phyloP scores from a whole-genome alignment of 1,284 basidiomycete species.

The Meripilus lineatus region DNA sequence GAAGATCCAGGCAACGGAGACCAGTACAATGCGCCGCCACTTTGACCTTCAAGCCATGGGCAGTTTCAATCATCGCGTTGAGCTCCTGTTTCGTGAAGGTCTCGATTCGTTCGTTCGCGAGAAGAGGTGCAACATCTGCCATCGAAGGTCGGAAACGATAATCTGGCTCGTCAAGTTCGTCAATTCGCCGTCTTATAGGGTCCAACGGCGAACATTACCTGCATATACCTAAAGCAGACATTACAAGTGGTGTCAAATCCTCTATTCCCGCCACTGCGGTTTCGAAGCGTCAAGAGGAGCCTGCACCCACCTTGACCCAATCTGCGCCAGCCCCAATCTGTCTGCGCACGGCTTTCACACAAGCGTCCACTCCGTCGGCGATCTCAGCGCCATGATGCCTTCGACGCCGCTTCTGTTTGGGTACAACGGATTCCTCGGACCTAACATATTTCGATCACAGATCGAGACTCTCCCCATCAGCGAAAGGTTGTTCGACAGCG shows the following conservation, averaged over 20 bases:
- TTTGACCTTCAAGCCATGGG: constrained; percentile 49
- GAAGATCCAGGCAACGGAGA: constrained; percentile 31
- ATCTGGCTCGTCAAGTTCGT: constrained; percentile 30
- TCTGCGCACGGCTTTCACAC: constrained; percentile 50
- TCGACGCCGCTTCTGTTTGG: constrained; percentile 48
- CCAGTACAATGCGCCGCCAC: constrained; percentile 55
- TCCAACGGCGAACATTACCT: constrained; percentile 36
- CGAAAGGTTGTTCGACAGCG: too few relatives aligned
- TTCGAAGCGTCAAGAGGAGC: too few relatives aligned
- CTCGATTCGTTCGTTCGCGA: constrained; percentile 28
- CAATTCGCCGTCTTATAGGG: neutral
- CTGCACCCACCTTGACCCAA: constrained; percentile 65
- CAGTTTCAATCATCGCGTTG: constrained; percentile 44
- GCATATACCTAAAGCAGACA: constrained; percentile 41
- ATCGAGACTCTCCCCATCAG: constrained; percentile 2
- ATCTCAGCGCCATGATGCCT: constrained; percentile 54
- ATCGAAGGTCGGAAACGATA: constrained; percentile 46
- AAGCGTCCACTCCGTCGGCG: constrained; percentile 54
- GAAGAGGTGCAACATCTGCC: constrained; percentile 33
- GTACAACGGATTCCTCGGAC: constrained; percentile 48
- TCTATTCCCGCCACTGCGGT: neutral
- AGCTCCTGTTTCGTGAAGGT: constrained; percentile 48
- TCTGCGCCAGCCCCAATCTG: constrained; percentile 69
- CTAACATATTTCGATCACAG: constrained; percentile 25
- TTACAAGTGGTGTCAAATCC: neutral